These are phyloP conservation scores for Scleromitrula shiraiana DNA, from an alignment of 2,329 filamentous ascomycete genomes.

Conservation along the genomic window DNA sequence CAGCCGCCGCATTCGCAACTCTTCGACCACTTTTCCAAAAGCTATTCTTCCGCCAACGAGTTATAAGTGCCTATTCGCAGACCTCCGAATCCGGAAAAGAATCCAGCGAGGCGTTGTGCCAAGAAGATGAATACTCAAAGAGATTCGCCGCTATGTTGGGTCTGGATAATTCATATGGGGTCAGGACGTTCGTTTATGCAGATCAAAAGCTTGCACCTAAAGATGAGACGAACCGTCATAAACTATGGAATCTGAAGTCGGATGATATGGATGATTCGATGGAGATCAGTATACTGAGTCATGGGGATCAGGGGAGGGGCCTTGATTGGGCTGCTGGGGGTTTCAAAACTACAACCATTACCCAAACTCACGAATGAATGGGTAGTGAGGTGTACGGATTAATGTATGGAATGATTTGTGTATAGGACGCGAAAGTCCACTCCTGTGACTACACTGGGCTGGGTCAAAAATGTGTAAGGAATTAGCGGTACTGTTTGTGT, in stretches of 20 bases:
- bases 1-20: constrained; percentile 35
- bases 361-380: constrained; percentile 4
- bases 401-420: no score
- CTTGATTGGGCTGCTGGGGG: constrained; percentile 5
- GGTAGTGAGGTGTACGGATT: background rate
- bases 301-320: background rate
- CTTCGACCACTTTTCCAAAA: constrained; percentile 32
- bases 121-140: background rate
- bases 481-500: no score
- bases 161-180: background rate
- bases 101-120: background rate
- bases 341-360: constrained; percentile 2
- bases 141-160: constrained; percentile 5
- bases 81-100: background rate
- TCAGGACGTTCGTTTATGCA: constrained; percentile 5
- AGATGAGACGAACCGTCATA: background rate
- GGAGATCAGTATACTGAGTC: background rate
- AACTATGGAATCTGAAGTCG: background rate
- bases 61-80: background rate
- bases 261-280: constrained; percentile 1
- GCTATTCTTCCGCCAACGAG: constrained; percentile 16
- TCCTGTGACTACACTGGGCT: no score
- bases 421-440: no score
- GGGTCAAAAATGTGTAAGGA: no score
- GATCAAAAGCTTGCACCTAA: constrained; percentile 2